Conservation (phyloP, 2,329 filamentous ascomycete genomes). For the Pseudocercospora pini-densiflorae region DNA sequence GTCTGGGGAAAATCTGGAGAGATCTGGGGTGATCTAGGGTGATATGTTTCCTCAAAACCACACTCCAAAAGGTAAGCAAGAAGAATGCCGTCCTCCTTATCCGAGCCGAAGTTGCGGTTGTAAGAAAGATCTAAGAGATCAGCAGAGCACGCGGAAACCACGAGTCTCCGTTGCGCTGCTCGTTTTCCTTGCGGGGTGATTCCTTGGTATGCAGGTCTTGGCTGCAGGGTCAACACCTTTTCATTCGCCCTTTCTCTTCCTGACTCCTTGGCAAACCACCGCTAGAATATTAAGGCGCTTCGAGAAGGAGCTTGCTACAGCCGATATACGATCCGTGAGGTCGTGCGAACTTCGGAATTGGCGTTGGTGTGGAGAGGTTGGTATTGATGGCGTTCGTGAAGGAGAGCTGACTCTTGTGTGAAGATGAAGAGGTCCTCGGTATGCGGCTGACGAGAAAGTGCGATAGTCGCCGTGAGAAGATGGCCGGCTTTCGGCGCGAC, state of each 20-base stretch:
- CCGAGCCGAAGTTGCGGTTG: background rate
- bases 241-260: background rate
- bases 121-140: background rate
- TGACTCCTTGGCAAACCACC: background rate
- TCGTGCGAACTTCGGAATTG: background rate
- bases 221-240: background rate
- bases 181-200: background rate
- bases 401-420: too few species aligned
- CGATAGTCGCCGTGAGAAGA: too few species aligned
- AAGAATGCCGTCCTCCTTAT: background rate
- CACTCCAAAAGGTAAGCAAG: background rate
- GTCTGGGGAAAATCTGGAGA: background rate
- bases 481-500: too few species aligned
- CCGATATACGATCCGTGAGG: background rate
- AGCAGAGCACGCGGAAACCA: background rate
- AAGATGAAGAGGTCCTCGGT: background rate
- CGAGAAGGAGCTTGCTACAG: background rate
- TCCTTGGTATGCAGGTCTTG: background rate
- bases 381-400: background rate
- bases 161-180: background rate
- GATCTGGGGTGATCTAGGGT: conserved; percentile 1
- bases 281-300: background rate
- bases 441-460: background rate
- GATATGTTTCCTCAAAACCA: background rate
- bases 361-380: too few species aligned